Evolutionary conservation across 75 land plant genomes (phyloP).

Genomic region (Picea sitchensis): DNA sequence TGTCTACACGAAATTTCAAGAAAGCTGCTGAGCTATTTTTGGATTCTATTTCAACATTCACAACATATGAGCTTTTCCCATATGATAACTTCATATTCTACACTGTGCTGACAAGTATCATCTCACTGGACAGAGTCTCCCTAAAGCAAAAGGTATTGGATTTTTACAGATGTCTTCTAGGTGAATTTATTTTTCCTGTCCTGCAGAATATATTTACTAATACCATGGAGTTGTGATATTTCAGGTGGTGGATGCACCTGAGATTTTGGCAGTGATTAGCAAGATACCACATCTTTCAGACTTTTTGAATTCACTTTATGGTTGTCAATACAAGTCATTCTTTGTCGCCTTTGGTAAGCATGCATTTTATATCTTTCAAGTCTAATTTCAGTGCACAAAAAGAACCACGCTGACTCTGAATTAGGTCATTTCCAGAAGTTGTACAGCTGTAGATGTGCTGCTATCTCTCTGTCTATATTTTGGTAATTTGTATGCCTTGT

Average conservation of each 20-base stretch:
- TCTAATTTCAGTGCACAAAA: neutral
- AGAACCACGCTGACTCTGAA: neutral
- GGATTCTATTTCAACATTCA: too few relatives aligned
- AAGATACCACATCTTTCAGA: too few relatives aligned
- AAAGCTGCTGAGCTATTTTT: too few relatives aligned
- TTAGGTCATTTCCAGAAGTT: neutral
- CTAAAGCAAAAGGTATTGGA: too few relatives aligned
- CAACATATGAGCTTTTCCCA: conserved; percentile 18
- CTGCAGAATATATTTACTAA: neutral
- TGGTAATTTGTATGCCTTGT: too few relatives aligned
- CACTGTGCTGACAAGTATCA: conserved; percentile 72
- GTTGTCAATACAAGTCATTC: too few relatives aligned
- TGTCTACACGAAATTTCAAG: too few relatives aligned
- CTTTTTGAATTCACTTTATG: too few relatives aligned
- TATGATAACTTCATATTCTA: conserved; percentile 96
- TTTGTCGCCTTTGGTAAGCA: conserved; percentile 21
- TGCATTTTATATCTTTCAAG: conserved; percentile 2
- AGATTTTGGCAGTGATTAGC: conserved; percentile 73
- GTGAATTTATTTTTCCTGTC: neutral
- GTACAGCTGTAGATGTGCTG: too few relatives aligned
- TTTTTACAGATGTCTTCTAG: too few relatives aligned
- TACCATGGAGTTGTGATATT: neutral
- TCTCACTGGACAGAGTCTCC: too few relatives aligned
- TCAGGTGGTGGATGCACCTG: conserved; percentile 99
- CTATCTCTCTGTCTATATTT: too few relatives aligned